Percentiles rank a stretch among this genome's conserved stretches.
Evolutionary conservation across 768 basidiomycete species (phyloP).

Genomic region (Termitomyces sp.): DNA sequence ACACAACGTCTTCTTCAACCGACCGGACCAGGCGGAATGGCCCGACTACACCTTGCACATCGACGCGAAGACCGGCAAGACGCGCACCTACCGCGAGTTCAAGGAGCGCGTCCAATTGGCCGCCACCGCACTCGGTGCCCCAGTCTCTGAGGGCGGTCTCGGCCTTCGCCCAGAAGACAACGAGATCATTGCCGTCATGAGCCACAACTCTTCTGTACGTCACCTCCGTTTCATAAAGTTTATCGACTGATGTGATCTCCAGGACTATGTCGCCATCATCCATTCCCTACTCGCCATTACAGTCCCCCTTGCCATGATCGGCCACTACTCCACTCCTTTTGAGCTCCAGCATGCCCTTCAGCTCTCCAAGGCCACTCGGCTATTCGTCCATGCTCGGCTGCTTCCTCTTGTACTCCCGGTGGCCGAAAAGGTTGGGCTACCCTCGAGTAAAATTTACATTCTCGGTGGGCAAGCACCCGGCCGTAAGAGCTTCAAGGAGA

Average conservation of each 20-base stretch:
- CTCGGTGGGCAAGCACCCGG: conserved; percentile 40
- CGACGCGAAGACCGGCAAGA: conserved; percentile 48
- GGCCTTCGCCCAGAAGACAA: conserved; percentile 42
- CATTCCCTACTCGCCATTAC: conserved; percentile 46
- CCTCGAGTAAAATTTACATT: conserved; percentile 42
- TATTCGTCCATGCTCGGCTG: conserved; percentile 51
- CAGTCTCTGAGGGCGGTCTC: conserved; percentile 48
- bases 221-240: background rate
- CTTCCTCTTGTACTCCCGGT: conserved; percentile 37
- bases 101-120: conserved; percentile 46
- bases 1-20: conserved; percentile 50
- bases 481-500: conserved; percentile 34
- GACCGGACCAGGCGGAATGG: conserved; percentile 52
- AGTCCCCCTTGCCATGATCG: conserved; percentile 51
- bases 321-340: conserved; percentile 50
- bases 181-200: conserved; percentile 67
- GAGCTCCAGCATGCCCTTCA: conserved; percentile 51
- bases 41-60: conserved; percentile 54
- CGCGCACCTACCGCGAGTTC: conserved; percentile 45
- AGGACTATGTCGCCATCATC: conserved; percentile 56
- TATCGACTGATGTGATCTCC: background rate
- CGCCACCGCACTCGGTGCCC: conserved; percentile 53
- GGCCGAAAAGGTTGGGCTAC: conserved; percentile 28
- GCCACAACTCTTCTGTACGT: conserved; percentile 65
- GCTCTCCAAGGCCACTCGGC: conserved; percentile 41